phyloP scores from a whole-genome alignment of 768 basidiomycete genomes.

The Flagelloscypha sp. region DNA sequence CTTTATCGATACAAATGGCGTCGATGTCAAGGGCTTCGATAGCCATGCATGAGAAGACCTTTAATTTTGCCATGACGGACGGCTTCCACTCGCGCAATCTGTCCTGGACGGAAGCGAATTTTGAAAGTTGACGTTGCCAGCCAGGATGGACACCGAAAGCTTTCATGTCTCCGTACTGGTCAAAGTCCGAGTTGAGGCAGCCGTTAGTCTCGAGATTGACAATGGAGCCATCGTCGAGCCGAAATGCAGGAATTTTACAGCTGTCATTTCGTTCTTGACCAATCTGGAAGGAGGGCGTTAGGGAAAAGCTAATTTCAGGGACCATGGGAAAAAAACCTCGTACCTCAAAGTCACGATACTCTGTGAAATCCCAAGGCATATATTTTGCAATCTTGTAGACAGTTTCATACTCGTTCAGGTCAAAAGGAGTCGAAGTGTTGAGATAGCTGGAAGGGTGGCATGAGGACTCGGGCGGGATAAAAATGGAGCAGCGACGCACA shows the following conservation, averaged over 20 bases:
- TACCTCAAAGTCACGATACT: constrained; percentile 52
- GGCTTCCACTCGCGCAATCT: constrained; percentile 63
- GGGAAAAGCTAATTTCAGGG: too few species aligned
- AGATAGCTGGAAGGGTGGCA: constrained; percentile 29
- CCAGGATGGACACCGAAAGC: constrained; percentile 67
- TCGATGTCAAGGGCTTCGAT: constrained; percentile 60
- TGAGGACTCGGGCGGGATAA: not conserved
- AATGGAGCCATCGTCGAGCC: constrained; percentile 42
- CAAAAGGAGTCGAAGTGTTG: constrained; percentile 54
- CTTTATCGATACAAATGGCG: constrained; percentile 64
- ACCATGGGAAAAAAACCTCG: constrained; percentile 13
- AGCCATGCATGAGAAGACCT: constrained; percentile 48
- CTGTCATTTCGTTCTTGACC: constrained; percentile 44
- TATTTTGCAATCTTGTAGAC: constrained; percentile 46
- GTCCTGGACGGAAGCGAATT: constrained; percentile 68
- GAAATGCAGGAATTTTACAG: constrained; percentile 48
- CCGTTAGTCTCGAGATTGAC: constrained; percentile 32
- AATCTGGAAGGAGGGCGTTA: too few species aligned
- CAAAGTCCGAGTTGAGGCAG: constrained; percentile 56
- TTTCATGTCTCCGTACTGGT: constrained; percentile 67
- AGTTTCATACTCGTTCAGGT: constrained; percentile 39
- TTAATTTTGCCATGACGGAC: constrained; percentile 45
- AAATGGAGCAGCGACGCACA: too few species aligned
- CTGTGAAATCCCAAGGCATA: constrained; percentile 50
- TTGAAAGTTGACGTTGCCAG: constrained; percentile 62